phyloP scores from a whole-genome alignment of 176 grass and related monocot species.

The Leersia perrieri region DNA sequence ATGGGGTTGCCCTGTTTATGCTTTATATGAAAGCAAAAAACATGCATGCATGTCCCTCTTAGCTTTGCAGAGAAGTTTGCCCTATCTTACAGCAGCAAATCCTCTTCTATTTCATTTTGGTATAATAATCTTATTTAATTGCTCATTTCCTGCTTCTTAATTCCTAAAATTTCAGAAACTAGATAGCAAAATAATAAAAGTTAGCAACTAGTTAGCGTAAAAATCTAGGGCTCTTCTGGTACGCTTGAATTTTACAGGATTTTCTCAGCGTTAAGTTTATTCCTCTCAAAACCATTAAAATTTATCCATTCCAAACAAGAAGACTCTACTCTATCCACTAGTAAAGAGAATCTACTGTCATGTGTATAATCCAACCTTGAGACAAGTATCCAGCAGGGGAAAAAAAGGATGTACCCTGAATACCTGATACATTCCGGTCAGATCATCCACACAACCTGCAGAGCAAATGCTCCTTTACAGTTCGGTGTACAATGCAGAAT shows the following conservation, averaged over 20 bases:
- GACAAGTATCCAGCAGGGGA: neutral
- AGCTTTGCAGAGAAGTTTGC: neutral
- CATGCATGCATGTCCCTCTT: slow-evolving; percentile 24
- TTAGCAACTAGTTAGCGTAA: too few species aligned
- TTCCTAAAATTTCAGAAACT: neutral
- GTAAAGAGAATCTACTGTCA: neutral
- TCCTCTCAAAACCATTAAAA: neutral
- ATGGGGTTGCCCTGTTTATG: slow-evolving; percentile 36
- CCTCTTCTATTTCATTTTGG: neutral
- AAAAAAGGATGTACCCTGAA: neutral
- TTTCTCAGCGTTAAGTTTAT: too few species aligned
- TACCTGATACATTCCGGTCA: neutral
- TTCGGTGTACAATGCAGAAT: neutral
- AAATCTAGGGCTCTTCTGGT: too few species aligned
- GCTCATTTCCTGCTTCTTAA: neutral
- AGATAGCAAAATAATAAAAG: too few species aligned
- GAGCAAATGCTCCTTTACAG: slow-evolving; percentile 2
- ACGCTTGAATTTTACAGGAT: too few species aligned
- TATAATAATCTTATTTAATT: neutral
- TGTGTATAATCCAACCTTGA: neutral
- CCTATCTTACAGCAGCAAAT: neutral
- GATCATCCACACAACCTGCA: neutral
- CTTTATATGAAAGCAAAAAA: slow-evolving; percentile 35
- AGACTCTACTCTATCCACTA: neutral
- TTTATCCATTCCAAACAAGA: neutral